A percentile compares a stretch with the other conserved stretches of the same genome.
These are phyloP conservation scores for Yarrowia deformans DNA, from an alignment of 805 yeast genomes.

Conservation along the genomic window DNA sequence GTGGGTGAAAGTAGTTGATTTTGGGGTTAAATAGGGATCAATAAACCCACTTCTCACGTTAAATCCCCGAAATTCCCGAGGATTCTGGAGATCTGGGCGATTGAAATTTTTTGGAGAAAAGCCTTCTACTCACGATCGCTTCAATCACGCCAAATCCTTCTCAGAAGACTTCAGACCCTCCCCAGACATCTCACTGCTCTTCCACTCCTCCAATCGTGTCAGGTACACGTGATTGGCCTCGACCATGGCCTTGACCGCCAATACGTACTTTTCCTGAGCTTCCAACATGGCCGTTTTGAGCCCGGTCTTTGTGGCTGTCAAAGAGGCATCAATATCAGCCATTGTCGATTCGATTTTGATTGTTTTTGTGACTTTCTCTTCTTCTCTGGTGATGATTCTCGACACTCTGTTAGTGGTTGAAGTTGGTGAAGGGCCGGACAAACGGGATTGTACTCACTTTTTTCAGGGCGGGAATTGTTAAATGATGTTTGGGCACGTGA, in stretches of 20 bases:
- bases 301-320: background rate
- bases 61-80: background rate
- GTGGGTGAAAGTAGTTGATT: background rate
- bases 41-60: accelerated
- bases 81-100: background rate
- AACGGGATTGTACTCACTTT: background rate
- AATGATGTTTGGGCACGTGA: background rate
- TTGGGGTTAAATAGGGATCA: background rate
- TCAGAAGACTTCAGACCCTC: background rate
- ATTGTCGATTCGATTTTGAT: background rate
- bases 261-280: constrained; percentile 19
- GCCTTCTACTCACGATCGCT: too few species aligned
- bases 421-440: too few species aligned
- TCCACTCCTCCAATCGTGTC: constrained; percentile 7
- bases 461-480: background rate
- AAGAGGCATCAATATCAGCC: background rate
- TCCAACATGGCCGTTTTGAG: constrained; percentile 5
- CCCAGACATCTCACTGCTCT: background rate
- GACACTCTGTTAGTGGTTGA: constrained; percentile 12
- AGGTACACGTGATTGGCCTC: constrained; percentile 9
- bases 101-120: too few species aligned
- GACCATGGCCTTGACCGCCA: constrained; percentile 18
- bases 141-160: background rate
- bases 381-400: constrained; percentile 10
- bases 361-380: background rate